Evolutionary conservation across 306 rosid species (phyloP).

Genomic region (Trifolium repens): DNA sequence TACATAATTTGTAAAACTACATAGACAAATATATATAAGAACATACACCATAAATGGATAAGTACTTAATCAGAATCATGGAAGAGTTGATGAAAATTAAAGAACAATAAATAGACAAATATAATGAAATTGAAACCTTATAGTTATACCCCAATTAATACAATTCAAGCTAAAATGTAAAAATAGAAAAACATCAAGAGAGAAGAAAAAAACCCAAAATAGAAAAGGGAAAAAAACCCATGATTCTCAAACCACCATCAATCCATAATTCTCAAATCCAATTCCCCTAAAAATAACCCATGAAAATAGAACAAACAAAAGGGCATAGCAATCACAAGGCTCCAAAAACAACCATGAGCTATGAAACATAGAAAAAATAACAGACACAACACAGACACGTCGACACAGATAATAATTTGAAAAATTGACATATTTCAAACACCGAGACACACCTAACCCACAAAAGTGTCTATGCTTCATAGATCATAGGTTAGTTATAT

Average conservation of each 20-base stretch:
- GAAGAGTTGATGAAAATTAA: neutral
- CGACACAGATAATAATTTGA: too few relatives aligned
- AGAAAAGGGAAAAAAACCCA: neutral
- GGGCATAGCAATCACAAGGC: neutral
- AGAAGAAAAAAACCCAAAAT: neutral
- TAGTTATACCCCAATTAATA: neutral
- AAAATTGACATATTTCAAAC: too few relatives aligned
- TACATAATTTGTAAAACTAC: too few relatives aligned
- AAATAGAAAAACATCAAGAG: neutral
- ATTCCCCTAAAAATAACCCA: neutral
- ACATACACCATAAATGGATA: neutral
- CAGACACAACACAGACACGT: too few relatives aligned
- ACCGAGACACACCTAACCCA: too few relatives aligned
- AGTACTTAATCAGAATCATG: neutral
- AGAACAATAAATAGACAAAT: neutral
- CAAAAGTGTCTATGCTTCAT: too few relatives aligned
- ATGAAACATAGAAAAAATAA: too few relatives aligned
- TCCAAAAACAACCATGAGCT: neutral
- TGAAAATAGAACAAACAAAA: neutral
- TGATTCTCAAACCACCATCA: slow-evolving; percentile 12
- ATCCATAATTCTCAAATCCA: slow-evolving; percentile 4
- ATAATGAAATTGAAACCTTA: neutral
- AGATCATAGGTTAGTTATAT: neutral
- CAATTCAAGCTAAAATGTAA: neutral
- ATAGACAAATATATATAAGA: neutral